These are phyloP conservation scores for Ochetophila trinervis DNA, from an alignment of 306 rosid genomes.

Conservation along the genomic window DNA sequence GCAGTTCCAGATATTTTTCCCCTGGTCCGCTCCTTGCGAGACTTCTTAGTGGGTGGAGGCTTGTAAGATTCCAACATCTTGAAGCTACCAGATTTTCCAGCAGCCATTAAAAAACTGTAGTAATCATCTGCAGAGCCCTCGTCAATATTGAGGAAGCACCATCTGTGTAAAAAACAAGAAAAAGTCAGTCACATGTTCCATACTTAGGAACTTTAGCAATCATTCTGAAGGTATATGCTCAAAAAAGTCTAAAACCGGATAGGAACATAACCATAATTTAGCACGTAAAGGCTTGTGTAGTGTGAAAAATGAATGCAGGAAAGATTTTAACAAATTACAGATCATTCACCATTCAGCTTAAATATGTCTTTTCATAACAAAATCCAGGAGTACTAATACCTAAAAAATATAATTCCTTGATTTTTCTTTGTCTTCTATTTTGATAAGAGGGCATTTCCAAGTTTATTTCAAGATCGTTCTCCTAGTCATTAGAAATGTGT, in stretches of 20 bases:
- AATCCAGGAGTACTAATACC: background rate
- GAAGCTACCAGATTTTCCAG: slow-evolving; percentile 50
- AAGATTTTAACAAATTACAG: background rate
- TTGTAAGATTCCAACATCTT: slow-evolving; percentile 56
- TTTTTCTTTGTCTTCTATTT: background rate
- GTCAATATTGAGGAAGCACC: slow-evolving; percentile 56
- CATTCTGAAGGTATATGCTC: background rate
- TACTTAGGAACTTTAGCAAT: slow-evolving; percentile 2
- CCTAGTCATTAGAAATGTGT: background rate
- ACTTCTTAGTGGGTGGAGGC: slow-evolving; percentile 61
- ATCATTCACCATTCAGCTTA: background rate
- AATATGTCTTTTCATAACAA: background rate
- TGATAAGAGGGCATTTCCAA: background rate
- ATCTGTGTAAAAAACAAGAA: slow-evolving; percentile 41
- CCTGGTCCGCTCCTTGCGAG: slow-evolving; percentile 51
- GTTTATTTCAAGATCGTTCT: background rate
- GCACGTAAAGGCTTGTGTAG: slow-evolving; percentile 2
- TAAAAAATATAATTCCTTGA: background rate
- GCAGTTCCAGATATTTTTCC: slow-evolving; percentile 47
- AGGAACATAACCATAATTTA: background rate
- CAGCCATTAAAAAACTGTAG: slow-evolving; percentile 62
- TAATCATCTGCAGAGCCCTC: slow-evolving; percentile 62
- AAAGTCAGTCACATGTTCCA: slow-evolving; percentile 22
- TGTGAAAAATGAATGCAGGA: background rate
- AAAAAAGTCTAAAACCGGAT: background rate